A percentile compares a stretch with the other conserved stretches of the same genome.
phyloP scores from a whole-genome alignment of 176 grass and related monocot species.

The Cenchrus americanus region DNA sequence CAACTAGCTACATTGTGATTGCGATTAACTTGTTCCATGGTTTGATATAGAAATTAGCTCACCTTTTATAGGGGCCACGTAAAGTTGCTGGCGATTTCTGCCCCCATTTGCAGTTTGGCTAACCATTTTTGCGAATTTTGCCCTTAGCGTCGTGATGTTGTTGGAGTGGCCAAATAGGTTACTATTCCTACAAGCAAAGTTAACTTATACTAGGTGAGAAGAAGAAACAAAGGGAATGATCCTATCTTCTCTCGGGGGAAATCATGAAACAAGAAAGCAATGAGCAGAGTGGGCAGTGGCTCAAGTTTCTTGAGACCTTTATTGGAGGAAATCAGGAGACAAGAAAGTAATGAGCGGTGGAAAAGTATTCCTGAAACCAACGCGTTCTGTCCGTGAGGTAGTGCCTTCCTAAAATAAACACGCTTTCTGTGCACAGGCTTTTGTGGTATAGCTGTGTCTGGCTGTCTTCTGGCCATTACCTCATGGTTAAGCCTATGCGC shows the following conservation, averaged over 20 bases:
- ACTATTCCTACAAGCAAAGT: conserved; percentile 42
- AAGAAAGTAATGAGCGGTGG: no score
- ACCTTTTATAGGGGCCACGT: background rate
- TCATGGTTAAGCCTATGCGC: conserved; percentile 8
- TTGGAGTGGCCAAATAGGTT: background rate
- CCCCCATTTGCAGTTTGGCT: background rate
- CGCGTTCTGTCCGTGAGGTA: background rate
- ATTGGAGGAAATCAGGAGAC: no score
- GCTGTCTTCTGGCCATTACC: conserved; percentile 12
- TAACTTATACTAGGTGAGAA: conserved; percentile 20
- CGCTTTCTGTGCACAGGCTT: background rate
- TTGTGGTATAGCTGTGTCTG: conserved; percentile 6
- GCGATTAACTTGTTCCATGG: background rate
- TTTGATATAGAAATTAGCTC: background rate
- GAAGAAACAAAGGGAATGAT: conserved; percentile 31
- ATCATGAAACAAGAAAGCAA: conserved; percentile 22
- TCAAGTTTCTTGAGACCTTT: conserved; percentile 18
- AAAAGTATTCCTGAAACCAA: background rate
- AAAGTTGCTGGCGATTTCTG: background rate
- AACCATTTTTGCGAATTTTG: background rate
- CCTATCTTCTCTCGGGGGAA: conserved; percentile 24
- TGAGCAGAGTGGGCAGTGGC: background rate
- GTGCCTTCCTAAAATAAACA: conserved; percentile 1
- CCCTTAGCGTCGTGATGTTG: background rate
- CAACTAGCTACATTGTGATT: conserved; percentile 1